Evolutionary conservation across 2,329 filamentous ascomycete genomes (phyloP).

Genomic region (Monilinia laxa): DNA sequence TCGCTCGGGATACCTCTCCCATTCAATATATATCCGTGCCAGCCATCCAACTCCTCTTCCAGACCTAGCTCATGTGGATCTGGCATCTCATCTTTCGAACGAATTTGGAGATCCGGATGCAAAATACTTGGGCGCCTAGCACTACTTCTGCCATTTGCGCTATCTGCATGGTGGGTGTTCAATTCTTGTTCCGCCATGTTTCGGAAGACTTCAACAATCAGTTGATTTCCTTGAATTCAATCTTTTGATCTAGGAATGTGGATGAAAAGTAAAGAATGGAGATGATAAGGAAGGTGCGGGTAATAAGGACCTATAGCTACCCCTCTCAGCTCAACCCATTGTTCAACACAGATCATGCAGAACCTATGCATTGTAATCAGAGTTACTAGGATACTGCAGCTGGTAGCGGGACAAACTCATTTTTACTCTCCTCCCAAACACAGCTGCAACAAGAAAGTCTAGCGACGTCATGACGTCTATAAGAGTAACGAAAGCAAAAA

Average conservation of each 20-base stretch:
- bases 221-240: background rate
- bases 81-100: conserved; percentile 19
- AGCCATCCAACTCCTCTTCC: conserved; percentile 22
- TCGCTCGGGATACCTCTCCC: conserved; percentile 69
- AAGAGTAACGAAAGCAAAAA: background rate
- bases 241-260: background rate
- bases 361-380: conserved; percentile 15
- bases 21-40: conserved; percentile 57
- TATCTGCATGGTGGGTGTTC: background rate
- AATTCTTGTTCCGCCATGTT: conserved; percentile 4
- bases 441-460: background rate
- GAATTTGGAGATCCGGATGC: conserved; percentile 23
- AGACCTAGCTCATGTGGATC: conserved; percentile 18
- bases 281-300: background rate
- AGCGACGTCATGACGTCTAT: conserved; percentile 2
- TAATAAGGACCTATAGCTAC: background rate
- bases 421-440: background rate
- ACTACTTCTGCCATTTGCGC: conserved; percentile 1
- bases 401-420: background rate
- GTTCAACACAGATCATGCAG: background rate
- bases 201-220: background rate
- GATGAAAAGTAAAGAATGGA: background rate
- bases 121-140: conserved; percentile 19
- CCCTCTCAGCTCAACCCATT: background rate
- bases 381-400: background rate